Base-by-base conservation (phyloP, 495 filamentous ascomycete genomes). In the Penicillium nucicola region DNA sequence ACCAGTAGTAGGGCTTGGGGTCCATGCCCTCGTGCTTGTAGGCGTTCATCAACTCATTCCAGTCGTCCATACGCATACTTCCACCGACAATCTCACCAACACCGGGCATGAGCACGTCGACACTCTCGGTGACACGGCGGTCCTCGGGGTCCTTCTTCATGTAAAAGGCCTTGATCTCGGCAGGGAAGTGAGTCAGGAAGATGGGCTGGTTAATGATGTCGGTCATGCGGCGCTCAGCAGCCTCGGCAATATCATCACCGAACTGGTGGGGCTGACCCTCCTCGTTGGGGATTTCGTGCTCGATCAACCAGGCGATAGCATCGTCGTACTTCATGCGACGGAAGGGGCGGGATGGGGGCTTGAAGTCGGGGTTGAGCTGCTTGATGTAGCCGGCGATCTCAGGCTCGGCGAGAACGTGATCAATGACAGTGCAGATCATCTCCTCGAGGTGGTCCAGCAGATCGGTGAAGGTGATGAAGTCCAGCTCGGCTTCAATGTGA, bases 131-230 rank as follows among this genome's bases (percentile, higher is more conserved):
- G 31, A 96, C 88, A n/a, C 92, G 82, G 41, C 73, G 76, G 63
- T 98, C 93, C 13, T 80, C 66, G 11, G 76, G 75, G 51, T 92
- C 93, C 72, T 90, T 95, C 78, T 90, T 89, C 93, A 99, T 99
- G 76, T 99, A 99, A 72, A 99, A 99, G 4, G 93, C 89, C 81
- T 99, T 99, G 80, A 99, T 95, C 70, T 92, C 88, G 30, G 85
- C 86, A 1, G 93, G 93, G 82, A 99, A 99, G 72, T 96, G 90
- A 5, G 92, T 97, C 13, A 99, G 77, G 76, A 99, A 90, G 69
- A 99, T 96, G 31, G 93, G 93, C 48, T 83, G 72, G 80, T 90
- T 90, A 76, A 99, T 95, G 50, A 86, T 87, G 61, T 97, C 93
- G 10, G 92, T 97, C 95, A 99, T 99, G 62, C 77, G 82, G 53